Evolutionary conservation across 257 asterid species (phyloP), one percentile per base, ranked within the genome.

Genomic region (Nicotiana tabacum): DNA sequence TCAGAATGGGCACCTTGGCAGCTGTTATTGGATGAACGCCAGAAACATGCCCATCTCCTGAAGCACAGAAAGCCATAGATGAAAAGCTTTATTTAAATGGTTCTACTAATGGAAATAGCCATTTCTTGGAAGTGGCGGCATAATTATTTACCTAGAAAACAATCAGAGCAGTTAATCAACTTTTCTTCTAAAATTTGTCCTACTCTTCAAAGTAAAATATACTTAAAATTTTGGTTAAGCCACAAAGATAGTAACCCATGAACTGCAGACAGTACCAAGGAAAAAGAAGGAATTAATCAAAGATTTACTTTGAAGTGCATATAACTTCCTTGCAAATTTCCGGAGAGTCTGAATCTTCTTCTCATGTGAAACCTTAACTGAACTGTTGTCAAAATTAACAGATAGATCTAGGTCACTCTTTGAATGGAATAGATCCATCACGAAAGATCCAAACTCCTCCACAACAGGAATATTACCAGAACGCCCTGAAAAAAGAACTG

Each of bases 381-480:
- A 83, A 66, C 86, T 66, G 48, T 76, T 66, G 80, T 82, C 83
- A 87, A 95, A 95, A 87, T 95, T 94, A 82, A 95, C 92, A 46
- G 99, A 95, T 68, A 95, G 89, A 86, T 95, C 99, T 51, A 94
- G 88, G 87, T 94, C 99, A 72, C 99, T 95, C 74, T 89, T 88
- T 53, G 86, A 77, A 82, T 90, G 92, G 83, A 95, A 95, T 78
- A 95, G 94, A 89, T 95, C 98, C 99, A 95, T 95, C 12, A 91
- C 92, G 60, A 94, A 94, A 61, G 99, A 95, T 84, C 99, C 99
- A 83, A 95, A 95, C 85, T 90, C 99, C 91, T 87, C 97, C 88
- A 95, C 96, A 16, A 87, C 88, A 46, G 98, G 99, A 82, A 85
- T 80, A 27, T 90, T 87, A 60, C 84, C 86, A 30, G 95, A 85